Conservation (phyloP, 2,329 filamentous ascomycete genomes). For the Aspergillus sp. region DNA sequence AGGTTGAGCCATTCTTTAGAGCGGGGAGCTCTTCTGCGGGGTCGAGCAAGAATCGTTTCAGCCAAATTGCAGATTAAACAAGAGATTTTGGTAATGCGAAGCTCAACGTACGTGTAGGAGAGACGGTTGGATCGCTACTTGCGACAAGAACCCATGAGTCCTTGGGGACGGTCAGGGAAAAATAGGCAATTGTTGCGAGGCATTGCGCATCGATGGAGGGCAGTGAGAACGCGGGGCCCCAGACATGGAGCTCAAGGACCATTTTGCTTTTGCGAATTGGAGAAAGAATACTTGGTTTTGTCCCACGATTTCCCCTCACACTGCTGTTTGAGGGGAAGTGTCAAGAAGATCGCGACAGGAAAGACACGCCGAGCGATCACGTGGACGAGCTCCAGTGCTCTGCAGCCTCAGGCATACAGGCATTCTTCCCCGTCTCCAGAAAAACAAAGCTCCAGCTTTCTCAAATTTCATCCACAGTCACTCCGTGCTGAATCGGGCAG, state of each 20-base stretch:
- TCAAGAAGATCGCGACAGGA: not conserved
- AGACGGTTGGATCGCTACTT: conserved; percentile 70
- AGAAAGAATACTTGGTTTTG: conserved; percentile 1
- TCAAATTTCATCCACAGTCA: not conserved
- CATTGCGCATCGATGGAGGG: conserved; percentile 92
- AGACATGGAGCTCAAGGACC: conserved; percentile 78
- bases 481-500: conserved; percentile 7
- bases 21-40: conserved; percentile 56
- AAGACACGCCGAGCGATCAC: conserved; percentile 9
- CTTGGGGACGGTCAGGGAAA: conserved; percentile 61
- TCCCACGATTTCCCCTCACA: conserved; percentile 1
- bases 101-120: conserved; percentile 64
- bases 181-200: conserved; percentile 76
- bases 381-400: not conserved
- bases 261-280: conserved; percentile 32
- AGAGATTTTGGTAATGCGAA: conserved; percentile 10
- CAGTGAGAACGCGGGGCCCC: conserved; percentile 84
- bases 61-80: conserved; percentile 12
- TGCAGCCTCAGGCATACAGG: conserved; percentile 1
- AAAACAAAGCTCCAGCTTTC: not conserved
- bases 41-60: conserved; percentile 9
- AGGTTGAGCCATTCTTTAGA: conserved; percentile 54
- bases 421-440: not conserved
- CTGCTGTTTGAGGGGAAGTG: not conserved
- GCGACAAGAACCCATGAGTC: conserved; percentile 69